These are phyloP conservation scores for Candida pseudoglaebosa DNA, from an alignment of 805 yeast species.

Conservation along the genomic window DNA sequence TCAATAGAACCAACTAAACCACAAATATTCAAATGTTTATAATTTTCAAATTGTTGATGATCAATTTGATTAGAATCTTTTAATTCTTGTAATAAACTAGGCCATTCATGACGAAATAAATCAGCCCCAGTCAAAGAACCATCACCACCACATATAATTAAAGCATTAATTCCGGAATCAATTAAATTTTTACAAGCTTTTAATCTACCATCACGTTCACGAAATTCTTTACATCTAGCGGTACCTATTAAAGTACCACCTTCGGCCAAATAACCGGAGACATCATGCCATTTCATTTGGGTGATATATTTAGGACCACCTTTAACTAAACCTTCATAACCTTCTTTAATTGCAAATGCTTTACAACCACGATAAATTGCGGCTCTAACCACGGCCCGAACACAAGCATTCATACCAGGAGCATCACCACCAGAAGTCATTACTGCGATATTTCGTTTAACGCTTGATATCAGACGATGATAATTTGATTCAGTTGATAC, in stretches of 20 bases:
- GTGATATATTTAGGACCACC: constrained; percentile 75
- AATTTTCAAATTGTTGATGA: constrained; percentile 52
- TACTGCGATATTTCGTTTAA: constrained; percentile 72
- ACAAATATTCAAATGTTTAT: constrained; percentile 75
- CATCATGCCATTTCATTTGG: constrained; percentile 89
- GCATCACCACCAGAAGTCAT: constrained; percentile 99
- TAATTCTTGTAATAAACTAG: constrained; percentile 74
- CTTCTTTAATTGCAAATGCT: constrained; percentile 88
- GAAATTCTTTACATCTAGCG: constrained; percentile 84
- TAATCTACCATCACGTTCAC: constrained; percentile 80
- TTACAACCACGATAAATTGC: constrained; percentile 87
- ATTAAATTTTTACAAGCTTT: constrained; percentile 82
- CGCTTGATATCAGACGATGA: no score
- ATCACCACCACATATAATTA: constrained; percentile 97
- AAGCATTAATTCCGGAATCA: constrained; percentile 84
- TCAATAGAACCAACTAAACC: constrained; percentile 97
- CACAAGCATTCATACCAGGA: constrained; percentile 97
- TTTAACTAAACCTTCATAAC: constrained; percentile 86
- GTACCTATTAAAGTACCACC: constrained; percentile 98
- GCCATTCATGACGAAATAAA: constrained; percentile 92
- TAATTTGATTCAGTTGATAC: constrained; percentile 18
- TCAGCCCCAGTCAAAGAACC: constrained; percentile 99
- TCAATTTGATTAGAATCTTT: constrained; percentile 53
- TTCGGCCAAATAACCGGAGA: constrained; percentile 84
- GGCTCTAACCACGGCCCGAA: constrained; percentile 90